These are phyloP conservation scores for Wickerhamia fluorescens DNA, from an alignment of 805 yeast species.

Conservation along the genomic window DNA sequence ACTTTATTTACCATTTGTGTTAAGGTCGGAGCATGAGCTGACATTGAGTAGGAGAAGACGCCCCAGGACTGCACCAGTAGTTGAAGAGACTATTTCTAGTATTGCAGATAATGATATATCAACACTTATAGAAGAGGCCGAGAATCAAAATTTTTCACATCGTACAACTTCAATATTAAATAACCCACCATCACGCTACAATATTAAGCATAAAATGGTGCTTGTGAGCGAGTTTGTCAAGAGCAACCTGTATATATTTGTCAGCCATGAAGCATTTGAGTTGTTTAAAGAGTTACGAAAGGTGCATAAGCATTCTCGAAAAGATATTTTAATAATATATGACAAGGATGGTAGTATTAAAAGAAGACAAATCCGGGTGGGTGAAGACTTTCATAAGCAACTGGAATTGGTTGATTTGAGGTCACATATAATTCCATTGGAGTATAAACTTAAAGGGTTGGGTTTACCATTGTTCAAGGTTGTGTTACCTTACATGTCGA, in stretches of 20 bases:
- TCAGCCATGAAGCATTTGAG: slow-evolving; percentile 20
- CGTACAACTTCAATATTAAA: too few relatives aligned
- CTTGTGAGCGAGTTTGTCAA: slow-evolving; percentile 29
- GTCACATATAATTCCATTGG: slow-evolving; percentile 26
- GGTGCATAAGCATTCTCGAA: slow-evolving; percentile 14
- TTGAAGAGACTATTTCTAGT: too few relatives aligned
- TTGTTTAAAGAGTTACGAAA: slow-evolving; percentile 21
- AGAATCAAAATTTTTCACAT: too few relatives aligned
- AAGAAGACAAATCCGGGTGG: too few relatives aligned
- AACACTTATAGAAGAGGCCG: too few relatives aligned
- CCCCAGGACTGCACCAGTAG: too few relatives aligned
- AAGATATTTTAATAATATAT: slow-evolving; percentile 14
- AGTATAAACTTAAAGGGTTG: slow-evolving; percentile 21
- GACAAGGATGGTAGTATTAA: slow-evolving; percentile 14
- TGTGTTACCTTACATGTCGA: slow-evolving; percentile 29
- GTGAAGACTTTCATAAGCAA: too few relatives aligned
- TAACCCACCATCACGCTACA: too few relatives aligned
- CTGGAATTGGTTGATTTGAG: slow-evolving; percentile 19
- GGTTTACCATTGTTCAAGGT: slow-evolving; percentile 34
- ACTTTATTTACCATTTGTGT: slow-evolving; percentile 29
- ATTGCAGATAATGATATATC: too few relatives aligned
- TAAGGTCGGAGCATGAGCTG: slow-evolving; percentile 23
- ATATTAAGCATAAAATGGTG: slow-evolving; percentile 22
- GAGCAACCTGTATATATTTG: slow-evolving; percentile 21
- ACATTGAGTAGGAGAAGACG: not conserved